Evolutionary conservation across 2,329 filamentous ascomycete genomes (phyloP).

Genomic region (Colletotrichum magnum): DNA sequence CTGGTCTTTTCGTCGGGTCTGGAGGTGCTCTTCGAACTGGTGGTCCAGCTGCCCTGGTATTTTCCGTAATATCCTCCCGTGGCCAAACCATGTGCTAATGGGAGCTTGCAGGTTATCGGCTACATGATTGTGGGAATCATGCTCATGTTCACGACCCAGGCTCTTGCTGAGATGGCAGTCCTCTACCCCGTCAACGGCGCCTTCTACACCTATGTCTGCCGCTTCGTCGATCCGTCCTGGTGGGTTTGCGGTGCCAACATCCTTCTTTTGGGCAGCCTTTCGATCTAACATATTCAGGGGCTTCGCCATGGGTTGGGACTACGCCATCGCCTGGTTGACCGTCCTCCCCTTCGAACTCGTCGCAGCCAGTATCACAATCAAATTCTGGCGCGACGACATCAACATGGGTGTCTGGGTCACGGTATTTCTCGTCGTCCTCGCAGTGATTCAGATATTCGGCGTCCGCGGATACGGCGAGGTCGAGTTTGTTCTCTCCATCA

Average conservation of each 20-base stretch:
- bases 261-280: neutral
- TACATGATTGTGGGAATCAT: conserved; percentile 71
- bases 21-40: conserved; percentile 66
- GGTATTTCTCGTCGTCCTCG: conserved; percentile 57
- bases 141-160: conserved; percentile 73
- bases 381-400: conserved; percentile 70
- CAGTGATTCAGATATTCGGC: conserved; percentile 64
- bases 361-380: conserved; percentile 80
- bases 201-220: conserved; percentile 73
- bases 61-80: neutral
- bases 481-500: conserved; percentile 69
- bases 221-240: conserved; percentile 74
- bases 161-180: conserved; percentile 73
- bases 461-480: conserved; percentile 72
- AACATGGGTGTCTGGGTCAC: conserved; percentile 70
- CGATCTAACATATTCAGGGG: conserved; percentile 52
- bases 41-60: conserved; percentile 63
- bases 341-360: conserved; percentile 81
- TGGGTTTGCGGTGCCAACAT: neutral
- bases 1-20: conserved; percentile 74
- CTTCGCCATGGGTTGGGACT: conserved; percentile 68
- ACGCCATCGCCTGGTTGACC: conserved; percentile 74
- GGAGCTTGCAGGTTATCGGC: conserved; percentile 53
- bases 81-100: neutral
- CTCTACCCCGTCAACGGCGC: conserved; percentile 74